Evolutionary conservation across 2,329 filamentous ascomycete genomes (phyloP), one percentile per base, ranked within the genome.

Genomic region (Colletotrichum eremochloae): DNA sequence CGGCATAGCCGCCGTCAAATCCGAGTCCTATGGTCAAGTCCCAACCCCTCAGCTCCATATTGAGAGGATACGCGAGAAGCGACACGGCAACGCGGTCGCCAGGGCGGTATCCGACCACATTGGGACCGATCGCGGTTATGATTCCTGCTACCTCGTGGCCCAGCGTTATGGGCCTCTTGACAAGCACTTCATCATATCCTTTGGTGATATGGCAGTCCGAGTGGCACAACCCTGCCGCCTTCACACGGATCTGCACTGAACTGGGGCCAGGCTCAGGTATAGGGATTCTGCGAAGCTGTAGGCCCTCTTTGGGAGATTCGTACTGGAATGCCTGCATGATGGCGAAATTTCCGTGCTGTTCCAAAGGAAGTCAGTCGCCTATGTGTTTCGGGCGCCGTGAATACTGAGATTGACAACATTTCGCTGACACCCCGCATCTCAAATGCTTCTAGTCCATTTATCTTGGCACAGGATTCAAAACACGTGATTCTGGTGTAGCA

Each of bases 121-220:
- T 36, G 18, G 57, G 14, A n/a, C 69, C 65, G 11, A 48, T 20
- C 3, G 18, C 15, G 38, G 48, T 50, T 11, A 72, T 36, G 31
- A 68, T n/a, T 1, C 69, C 69, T 2, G 69, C 53, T 11, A 68
- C 57, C 24, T 72, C 69, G 20, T 72, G 69, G 20, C 69, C 69
- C 18, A 72, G 57, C 18, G 58, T 72, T 4, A 72, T 63, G 7
- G 69, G 69, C 9, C n/a, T 33, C 31, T 53, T 56, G 33, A 33
- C n/a, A n/a, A 68, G 38, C 40, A 31, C 46, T 14, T 3, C 29
- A 44, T 68, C 48, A 3, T 14, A 11, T 14, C 48, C 53, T 5
- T 58, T 56, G 20, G 48, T 18, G 8, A 72, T 20, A 36, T 72
- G 56, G 38, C 46, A 56, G 53, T 72, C 69, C 14, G 69, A 60